Evolutionary conservation across 352 stramenopile species (phyloP), one percentile per base, ranked within the genome.

Genomic region (Phytopythium chamaehyphon): DNA sequence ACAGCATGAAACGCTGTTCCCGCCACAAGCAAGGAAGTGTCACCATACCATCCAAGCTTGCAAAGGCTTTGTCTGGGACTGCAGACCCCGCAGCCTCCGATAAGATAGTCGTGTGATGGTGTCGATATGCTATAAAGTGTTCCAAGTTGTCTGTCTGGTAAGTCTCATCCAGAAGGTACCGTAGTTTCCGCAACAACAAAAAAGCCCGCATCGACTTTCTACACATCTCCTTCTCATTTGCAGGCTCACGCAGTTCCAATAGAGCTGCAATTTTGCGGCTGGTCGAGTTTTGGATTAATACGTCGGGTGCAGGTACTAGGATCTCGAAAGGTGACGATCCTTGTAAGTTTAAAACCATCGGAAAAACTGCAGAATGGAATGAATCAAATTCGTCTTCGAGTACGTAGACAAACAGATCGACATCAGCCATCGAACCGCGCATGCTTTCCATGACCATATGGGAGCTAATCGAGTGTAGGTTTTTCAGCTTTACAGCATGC

Each of bases 381-480:
- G 54, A 61, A 18, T 57, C 50, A 14, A 79, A 77, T 45, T 90
- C 82, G 26, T 86, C 83, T 62, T 92, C 82, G 16, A 92, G 49
- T 38, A 90, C 76, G 61, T 88, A 90, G 54, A 92, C 71, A 37
- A 92, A 92, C 16, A 90, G 49, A 51, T 91, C 81, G 6, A 89
- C 71, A 61, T 91, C 81, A 14, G 77, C 62, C 81, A 91, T 89
- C 0, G 70, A 64, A 19, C 81, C 81, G n/a, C 76, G 74, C 76
- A 91, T 91, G 57, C 77, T 91, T 47, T 87, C 75, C 81, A 91
- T 91, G 12, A 91, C 81, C 22, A 83, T 52, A 39, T 89, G 74
- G 11, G 81, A 76, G 49, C 71, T 82, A 21, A 70, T 73, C 22
- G 77, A 91, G 58, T 88, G 76, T 31, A 88, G 69, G 8, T 81